These are phyloP conservation scores for Suillus plorans DNA, from an alignment of 768 basidiomycete species.

Conservation along the genomic window DNA sequence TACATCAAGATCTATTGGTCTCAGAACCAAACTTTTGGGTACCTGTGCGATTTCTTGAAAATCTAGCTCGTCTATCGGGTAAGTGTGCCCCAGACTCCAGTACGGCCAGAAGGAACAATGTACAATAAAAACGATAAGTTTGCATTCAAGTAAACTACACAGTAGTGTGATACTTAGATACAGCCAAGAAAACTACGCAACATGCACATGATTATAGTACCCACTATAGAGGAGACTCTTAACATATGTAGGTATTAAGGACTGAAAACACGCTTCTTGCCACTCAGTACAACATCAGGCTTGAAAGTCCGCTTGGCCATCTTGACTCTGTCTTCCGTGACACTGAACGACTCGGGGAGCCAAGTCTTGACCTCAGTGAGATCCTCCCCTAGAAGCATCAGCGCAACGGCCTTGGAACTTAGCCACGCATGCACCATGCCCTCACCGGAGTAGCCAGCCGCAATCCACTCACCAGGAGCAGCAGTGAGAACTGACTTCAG, in stretches of 20 bases:
- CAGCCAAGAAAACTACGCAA: not conserved
- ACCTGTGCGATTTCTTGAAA: not conserved
- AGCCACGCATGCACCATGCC: conserved; percentile 76
- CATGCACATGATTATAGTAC: not conserved
- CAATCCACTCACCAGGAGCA: conserved; percentile 65
- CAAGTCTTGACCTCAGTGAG: not conserved
- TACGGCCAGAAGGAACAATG: not conserved
- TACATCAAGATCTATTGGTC: too few relatives aligned
- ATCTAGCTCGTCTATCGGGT: not conserved
- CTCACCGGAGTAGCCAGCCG: conserved; percentile 70
- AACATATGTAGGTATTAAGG: not conserved
- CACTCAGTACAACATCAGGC: not conserved
- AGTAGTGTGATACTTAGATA: not conserved
- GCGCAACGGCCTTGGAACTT: conserved; percentile 55
- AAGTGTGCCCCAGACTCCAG: not conserved
- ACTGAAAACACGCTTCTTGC: conserved; percentile 2
- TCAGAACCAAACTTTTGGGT: not conserved
- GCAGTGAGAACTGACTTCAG: conserved; percentile 13
- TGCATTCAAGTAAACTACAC: not conserved
- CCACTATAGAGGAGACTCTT: not conserved
- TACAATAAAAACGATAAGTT: not conserved
- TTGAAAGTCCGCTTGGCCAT: not conserved
- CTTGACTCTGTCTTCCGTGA: not conserved
- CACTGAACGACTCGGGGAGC: not conserved
- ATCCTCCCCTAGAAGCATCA: conserved; percentile 54